A percentile compares a stretch with the other conserved stretches of the same genome.
phyloP scores from a whole-genome alignment of 176 grass and related monocot genomes.

The Zoysia pacifica region DNA sequence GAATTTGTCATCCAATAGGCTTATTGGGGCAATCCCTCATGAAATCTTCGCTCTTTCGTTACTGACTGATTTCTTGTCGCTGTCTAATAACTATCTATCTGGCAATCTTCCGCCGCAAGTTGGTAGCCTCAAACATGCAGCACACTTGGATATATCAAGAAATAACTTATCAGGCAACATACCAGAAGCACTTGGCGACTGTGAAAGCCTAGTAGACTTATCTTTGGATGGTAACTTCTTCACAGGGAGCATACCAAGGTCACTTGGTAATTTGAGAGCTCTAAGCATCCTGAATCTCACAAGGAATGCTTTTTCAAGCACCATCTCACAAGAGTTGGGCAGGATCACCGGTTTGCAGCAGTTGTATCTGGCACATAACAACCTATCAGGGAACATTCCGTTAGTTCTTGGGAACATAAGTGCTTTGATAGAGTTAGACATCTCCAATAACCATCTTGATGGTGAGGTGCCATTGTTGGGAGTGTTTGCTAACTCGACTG shows the following conservation, averaged over 20 bases:
- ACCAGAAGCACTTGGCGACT: slow-evolving; percentile 22
- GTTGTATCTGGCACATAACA: slow-evolving; percentile 43
- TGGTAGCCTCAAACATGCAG: slow-evolving; percentile 2
- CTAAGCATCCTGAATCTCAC: slow-evolving; percentile 40
- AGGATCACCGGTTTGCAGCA: slow-evolving; percentile 14
- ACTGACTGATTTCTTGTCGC: not conserved
- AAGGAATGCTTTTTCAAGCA: slow-evolving; percentile 25
- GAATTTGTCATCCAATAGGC: slow-evolving; percentile 14
- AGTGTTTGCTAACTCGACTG: slow-evolving; percentile 16
- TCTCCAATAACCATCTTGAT: slow-evolving; percentile 35
- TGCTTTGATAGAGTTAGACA: slow-evolving; percentile 18
- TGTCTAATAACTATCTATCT: slow-evolving; percentile 41
- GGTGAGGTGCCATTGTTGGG: slow-evolving; percentile 28
- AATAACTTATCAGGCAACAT: slow-evolving; percentile 41
- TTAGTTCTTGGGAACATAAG: not conserved
- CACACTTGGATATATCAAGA: slow-evolving; percentile 24
- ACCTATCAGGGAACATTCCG: slow-evolving; percentile 34
- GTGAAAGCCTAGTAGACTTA: slow-evolving; percentile 38
- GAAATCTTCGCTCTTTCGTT: slow-evolving; percentile 39
- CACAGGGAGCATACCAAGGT: slow-evolving; percentile 18
- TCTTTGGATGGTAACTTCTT: slow-evolving; percentile 38
- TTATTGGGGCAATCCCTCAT: slow-evolving; percentile 33
- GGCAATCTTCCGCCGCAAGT: slow-evolving; percentile 33
- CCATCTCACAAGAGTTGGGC: slow-evolving; percentile 23
- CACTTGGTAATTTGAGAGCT: slow-evolving; percentile 29